Evolutionary conservation across 805 yeast species (phyloP).

Genomic region (Wickerhamomyces alni): DNA sequence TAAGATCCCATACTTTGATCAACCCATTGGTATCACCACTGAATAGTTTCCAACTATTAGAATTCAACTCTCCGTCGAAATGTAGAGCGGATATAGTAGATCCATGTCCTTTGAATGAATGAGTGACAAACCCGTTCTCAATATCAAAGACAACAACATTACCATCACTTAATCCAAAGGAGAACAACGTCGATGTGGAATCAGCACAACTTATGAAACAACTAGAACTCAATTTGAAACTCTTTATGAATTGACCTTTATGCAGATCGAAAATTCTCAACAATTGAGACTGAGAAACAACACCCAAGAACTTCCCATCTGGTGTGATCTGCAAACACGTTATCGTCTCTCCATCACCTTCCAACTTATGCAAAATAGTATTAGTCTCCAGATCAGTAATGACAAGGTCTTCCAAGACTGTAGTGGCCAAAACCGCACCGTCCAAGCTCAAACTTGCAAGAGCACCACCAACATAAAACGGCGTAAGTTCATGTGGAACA

Average conservation of each 20-base stretch:
- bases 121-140: slow-evolving; percentile 82
- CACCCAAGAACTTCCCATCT: slow-evolving; percentile 63
- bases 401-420: slow-evolving; percentile 70
- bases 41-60: slow-evolving; percentile 70
- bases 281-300: slow-evolving; percentile 79
- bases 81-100: slow-evolving; percentile 72
- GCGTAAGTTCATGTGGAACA: slow-evolving; percentile 46
- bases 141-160: slow-evolving; percentile 87
- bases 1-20: slow-evolving; percentile 58
- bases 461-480: slow-evolving; percentile 84
- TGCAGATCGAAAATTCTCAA: slow-evolving; percentile 50
- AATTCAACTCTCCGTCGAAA: slow-evolving; percentile 69
- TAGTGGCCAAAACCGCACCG: slow-evolving; percentile 66
- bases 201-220: slow-evolving; percentile 75
- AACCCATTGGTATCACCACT: slow-evolving; percentile 59
- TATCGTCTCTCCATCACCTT: slow-evolving; percentile 81
- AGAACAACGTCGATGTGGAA: slow-evolving; percentile 75
- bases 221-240: slow-evolving; percentile 67
- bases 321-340: slow-evolving; percentile 75
- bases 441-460: slow-evolving; percentile 61
- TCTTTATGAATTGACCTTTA: slow-evolving; percentile 36
- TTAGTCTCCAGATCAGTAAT: slow-evolving; percentile 60
- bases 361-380: slow-evolving; percentile 50
- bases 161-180: slow-evolving; percentile 96
- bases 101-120: slow-evolving; percentile 89